Conservation (phyloP, 2,329 filamentous ascomycete species). For the Hortaea werneckii region DNA sequence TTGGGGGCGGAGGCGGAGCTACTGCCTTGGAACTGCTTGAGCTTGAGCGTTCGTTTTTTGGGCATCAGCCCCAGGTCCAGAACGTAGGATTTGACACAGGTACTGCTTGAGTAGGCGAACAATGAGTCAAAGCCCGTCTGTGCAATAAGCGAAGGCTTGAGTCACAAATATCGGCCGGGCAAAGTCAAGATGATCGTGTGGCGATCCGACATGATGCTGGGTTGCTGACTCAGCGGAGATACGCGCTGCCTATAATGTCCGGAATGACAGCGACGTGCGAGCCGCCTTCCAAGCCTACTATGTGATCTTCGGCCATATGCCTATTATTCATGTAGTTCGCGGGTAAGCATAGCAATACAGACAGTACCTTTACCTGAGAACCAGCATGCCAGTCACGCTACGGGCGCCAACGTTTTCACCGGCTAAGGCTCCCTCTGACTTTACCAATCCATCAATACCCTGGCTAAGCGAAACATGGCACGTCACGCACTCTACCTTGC, state of each 20-base stretch:
- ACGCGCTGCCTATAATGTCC: no score
- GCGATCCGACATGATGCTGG: no score
- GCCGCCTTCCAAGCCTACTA: no score
- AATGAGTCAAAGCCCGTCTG: neutral
- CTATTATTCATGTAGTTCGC: no score
- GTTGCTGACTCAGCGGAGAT: no score
- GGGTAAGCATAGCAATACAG: no score
- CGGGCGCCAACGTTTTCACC: conserved; percentile 23
- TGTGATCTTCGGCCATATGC: no score
- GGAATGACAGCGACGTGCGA: no score
- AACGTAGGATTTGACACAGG: no score
- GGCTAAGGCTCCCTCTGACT: conserved; percentile 17
- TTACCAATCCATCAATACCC: conserved; percentile 40
- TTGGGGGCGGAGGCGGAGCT: conserved; percentile 19
- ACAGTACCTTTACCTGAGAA: no score
- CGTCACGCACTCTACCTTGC: conserved; percentile 64
- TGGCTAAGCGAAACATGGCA: conserved; percentile 61
- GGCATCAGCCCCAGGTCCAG: conserved; percentile 34
- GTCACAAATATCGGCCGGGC: neutral
- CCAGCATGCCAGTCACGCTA: conserved; percentile 16
- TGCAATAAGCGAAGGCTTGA: neutral
- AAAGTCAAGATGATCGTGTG: no score
- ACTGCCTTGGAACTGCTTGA: conserved; percentile 30
- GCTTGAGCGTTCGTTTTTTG: conserved; percentile 36
- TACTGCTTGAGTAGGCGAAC: no score